phyloP scores from a whole-genome alignment of 495 filamentous ascomycete genomes.

The Lasiosphaeris hirsuta region DNA sequence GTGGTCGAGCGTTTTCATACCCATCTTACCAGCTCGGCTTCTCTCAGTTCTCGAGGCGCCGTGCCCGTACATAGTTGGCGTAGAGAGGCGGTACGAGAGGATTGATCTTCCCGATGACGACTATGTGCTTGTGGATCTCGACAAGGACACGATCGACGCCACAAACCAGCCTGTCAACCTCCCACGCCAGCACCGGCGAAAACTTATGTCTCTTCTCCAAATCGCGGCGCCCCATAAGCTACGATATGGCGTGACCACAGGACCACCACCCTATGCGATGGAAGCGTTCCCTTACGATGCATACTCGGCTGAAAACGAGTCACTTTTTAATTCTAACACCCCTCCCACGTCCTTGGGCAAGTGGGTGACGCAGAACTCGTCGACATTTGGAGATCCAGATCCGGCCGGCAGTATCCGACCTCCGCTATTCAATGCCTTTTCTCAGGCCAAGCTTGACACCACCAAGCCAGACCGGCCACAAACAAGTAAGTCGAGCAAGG shows the following conservation, averaged over 20 bases:
- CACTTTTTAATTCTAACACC: slow-evolving; percentile 69
- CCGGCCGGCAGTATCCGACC: slow-evolving; percentile 41
- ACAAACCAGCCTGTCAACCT: slow-evolving; percentile 68
- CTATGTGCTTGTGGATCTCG: slow-evolving; percentile 90
- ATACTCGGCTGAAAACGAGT: slow-evolving; percentile 80
- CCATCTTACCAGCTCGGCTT: slow-evolving; percentile 81
- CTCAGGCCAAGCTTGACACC: slow-evolving; percentile 67
- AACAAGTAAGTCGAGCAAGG: slow-evolving; percentile 72
- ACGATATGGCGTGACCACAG: slow-evolving; percentile 78
- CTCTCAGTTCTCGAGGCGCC: slow-evolving; percentile 90
- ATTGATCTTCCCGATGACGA: slow-evolving; percentile 94
- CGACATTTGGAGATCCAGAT: slow-evolving; percentile 72
- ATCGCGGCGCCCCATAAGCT: slow-evolving; percentile 86
- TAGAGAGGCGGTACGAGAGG: slow-evolving; percentile 89
- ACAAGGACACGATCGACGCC: slow-evolving; percentile 83
- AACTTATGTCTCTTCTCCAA: slow-evolving; percentile 84
- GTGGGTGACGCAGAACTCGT: slow-evolving; percentile 83
- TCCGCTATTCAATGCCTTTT: slow-evolving; percentile 84
- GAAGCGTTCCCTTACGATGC: slow-evolving; percentile 88
- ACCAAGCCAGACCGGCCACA: slow-evolving; percentile 69
- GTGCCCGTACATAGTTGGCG: slow-evolving; percentile 94
- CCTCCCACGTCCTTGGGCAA: slow-evolving; percentile 70
- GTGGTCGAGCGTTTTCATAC: slow-evolving; percentile 92
- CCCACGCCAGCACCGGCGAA: slow-evolving; percentile 84
- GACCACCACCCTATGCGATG: slow-evolving; percentile 89